These are phyloP conservation scores for Talaromyces sp. DNA, from an alignment of 2,329 filamentous ascomycete species.

Conservation along the genomic window DNA sequence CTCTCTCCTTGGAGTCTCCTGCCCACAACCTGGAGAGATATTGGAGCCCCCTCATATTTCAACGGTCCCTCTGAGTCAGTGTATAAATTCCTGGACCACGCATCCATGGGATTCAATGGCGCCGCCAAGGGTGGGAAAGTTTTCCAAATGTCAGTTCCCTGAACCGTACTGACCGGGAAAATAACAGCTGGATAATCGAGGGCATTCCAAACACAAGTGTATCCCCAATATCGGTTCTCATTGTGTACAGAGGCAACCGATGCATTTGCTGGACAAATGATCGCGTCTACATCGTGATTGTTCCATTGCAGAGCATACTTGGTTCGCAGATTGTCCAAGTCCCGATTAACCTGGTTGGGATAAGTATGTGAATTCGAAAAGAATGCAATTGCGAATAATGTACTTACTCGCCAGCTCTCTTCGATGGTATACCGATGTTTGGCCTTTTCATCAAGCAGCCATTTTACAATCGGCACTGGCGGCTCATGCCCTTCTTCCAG, in stretches of 20 bases:
- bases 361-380: neutral
- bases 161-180: conserved; percentile 32
- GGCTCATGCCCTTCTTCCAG: conserved; percentile 5
- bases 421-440: neutral
- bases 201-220: conserved; percentile 30
- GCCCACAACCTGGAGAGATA: conserved; percentile 8
- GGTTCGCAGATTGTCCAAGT: conserved; percentile 3
- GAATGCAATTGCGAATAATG: neutral
- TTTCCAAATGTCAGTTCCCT: conserved; percentile 35
- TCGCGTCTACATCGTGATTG: conserved; percentile 4
- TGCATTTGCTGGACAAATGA: conserved; percentile 47
- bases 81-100: conserved; percentile 44
- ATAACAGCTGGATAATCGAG: conserved; percentile 25
- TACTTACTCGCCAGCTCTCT: conserved; percentile 5
- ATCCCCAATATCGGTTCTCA: conserved; percentile 54
- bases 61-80: conserved; percentile 30
- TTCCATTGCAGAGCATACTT: conserved; percentile 9
- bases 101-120: conserved; percentile 42
- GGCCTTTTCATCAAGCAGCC: conserved; percentile 5
- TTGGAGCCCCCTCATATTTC: conserved; percentile 29
- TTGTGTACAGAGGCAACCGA: conserved; percentile 52
- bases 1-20: conserved; percentile 37
- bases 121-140: conserved; percentile 37
- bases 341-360: neutral
- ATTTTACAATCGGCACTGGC: conserved; percentile 4